Conservation (phyloP, 176 grass and related monocot species). For the Hordeum marinum region DNA sequence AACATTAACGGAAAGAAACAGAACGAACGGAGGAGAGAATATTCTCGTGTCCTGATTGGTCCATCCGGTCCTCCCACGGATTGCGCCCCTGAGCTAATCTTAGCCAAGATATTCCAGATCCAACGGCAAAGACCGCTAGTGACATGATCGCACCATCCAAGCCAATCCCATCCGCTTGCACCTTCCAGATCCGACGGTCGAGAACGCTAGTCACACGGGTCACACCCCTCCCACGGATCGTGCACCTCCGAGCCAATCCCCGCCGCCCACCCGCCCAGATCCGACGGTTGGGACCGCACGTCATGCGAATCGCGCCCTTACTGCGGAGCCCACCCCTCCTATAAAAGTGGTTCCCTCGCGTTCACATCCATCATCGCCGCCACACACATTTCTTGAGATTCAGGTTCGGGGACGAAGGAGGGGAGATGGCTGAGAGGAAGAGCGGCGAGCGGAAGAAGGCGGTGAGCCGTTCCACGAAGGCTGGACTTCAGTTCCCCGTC, state of each 20-base stretch:
- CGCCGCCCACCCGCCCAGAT: too few species aligned
- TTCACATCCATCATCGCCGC: background rate
- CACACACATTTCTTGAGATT: too few species aligned
- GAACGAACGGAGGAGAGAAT: too few species aligned
- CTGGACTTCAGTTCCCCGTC: slow-evolving; percentile 57
- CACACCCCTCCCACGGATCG: too few species aligned
- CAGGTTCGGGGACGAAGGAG: background rate
- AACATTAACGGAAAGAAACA: background rate
- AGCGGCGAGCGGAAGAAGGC: background rate
- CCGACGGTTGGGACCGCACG: too few species aligned
- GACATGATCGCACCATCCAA: too few species aligned
- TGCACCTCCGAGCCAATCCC: too few species aligned
- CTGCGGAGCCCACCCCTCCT: background rate
- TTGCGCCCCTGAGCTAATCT: background rate
- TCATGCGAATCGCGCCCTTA: background rate
- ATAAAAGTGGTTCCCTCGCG: background rate
- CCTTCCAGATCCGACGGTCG: too few species aligned
- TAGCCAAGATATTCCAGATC: background rate
- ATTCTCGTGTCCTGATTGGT: background rate
- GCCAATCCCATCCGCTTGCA: too few species aligned
- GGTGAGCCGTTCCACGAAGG: slow-evolving; percentile 21
- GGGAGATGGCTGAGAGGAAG: background rate
- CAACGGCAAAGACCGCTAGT: background rate
- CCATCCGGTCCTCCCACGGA: background rate
- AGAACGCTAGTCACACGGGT: too few species aligned